Conservation (phyloP, 23 red algal species). For the Gracilaria gracilis region DNA sequence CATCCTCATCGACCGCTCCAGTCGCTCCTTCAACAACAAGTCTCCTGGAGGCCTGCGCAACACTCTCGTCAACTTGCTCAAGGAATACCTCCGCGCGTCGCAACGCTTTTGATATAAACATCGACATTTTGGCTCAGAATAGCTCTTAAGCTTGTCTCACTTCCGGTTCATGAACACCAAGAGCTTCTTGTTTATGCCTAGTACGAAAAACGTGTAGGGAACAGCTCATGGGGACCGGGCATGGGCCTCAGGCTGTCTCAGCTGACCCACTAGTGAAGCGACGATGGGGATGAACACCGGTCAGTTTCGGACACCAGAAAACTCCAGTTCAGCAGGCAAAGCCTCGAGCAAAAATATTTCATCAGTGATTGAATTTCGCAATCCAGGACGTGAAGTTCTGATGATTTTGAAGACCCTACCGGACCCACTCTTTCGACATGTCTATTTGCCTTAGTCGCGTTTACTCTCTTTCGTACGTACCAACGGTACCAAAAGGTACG, state of each 20-base stretch:
- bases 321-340: no score
- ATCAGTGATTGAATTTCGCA: no score
- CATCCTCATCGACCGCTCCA: slow-evolving; percentile 66
- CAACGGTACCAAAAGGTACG: no score
- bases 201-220: not conserved
- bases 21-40: slow-evolving; percentile 61
- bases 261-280: not conserved
- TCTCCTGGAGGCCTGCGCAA: slow-evolving; percentile 68
- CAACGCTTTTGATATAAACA: slow-evolving; percentile 74
- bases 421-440: no score
- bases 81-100: slow-evolving; percentile 78
- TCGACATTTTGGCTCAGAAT: slow-evolving; percentile 20
- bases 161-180: not conserved
- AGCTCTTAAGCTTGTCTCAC: not conserved
- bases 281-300: not conserved
- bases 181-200: not conserved
- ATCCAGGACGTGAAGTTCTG: no score
- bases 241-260: not conserved
- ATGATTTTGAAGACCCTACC: no score
- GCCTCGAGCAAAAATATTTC: no score
- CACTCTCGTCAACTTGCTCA: slow-evolving; percentile 82
- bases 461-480: no score
- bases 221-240: not conserved
- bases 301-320: not conserved
- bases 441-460: no score